phyloP scores from a whole-genome alignment of 805 yeast species.

The Cyberlindnera xylosilytica region DNA sequence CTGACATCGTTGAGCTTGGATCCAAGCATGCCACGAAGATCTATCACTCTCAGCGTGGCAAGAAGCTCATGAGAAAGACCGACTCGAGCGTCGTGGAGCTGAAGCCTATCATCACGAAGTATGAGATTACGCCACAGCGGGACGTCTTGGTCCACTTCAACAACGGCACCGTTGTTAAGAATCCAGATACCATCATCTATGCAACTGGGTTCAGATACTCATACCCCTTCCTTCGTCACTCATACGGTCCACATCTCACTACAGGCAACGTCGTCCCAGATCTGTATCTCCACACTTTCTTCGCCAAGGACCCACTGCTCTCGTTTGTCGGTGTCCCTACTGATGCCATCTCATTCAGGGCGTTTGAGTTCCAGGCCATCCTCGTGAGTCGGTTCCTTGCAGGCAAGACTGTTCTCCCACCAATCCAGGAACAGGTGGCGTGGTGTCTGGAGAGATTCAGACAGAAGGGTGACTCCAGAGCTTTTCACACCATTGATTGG shows the following conservation, averaged over 20 bases:
- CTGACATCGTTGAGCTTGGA: constrained; percentile 43
- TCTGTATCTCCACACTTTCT: constrained; percentile 34
- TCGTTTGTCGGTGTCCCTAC: constrained; percentile 36
- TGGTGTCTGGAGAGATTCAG: constrained; percentile 32
- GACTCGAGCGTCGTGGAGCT: constrained; percentile 31
- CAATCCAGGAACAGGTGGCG: constrained; percentile 27
- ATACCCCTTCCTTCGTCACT: constrained; percentile 47
- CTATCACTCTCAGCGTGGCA: constrained; percentile 37
- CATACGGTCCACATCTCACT: constrained; percentile 24
- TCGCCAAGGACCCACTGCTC: constrained; percentile 32
- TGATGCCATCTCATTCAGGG: constrained; percentile 38
- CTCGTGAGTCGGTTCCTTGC: constrained; percentile 33
- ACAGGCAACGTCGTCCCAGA: constrained; percentile 29
- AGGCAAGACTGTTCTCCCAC: constrained; percentile 32
- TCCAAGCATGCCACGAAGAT: constrained; percentile 11
- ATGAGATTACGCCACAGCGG: constrained; percentile 30
- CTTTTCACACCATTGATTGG: constrained; percentile 35
- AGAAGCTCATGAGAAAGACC: constrained; percentile 30
- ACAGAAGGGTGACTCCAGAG: constrained; percentile 29
- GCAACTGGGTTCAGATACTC: constrained; percentile 69
- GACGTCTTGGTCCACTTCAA: constrained; percentile 34
- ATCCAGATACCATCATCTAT: constrained; percentile 55
- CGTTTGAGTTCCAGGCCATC: constrained; percentile 40
- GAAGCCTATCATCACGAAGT: constrained; percentile 35
- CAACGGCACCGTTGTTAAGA: constrained; percentile 40